These are phyloP conservation scores for Globisporangium barbulae DNA, from an alignment of 352 stramenopile species.

Conservation along the genomic window DNA sequence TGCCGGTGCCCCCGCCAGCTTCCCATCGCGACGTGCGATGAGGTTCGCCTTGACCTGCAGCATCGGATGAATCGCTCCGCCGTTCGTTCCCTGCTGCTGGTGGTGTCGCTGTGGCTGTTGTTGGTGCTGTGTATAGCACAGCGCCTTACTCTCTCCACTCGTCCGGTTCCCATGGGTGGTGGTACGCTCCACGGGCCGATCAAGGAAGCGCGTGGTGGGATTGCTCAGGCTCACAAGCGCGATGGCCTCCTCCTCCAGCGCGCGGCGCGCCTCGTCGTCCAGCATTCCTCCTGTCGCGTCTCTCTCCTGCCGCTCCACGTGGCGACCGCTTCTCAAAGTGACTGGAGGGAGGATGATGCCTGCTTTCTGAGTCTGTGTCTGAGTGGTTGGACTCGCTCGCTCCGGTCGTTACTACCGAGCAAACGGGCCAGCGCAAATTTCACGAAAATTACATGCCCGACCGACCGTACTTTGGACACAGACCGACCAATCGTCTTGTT, in stretches of 20 bases:
- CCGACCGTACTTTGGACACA: too few relatives aligned
- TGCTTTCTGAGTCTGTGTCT: conserved; percentile 26
- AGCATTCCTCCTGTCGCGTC: conserved; percentile 23
- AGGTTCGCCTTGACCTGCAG: conserved; percentile 32
- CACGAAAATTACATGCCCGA: not conserved
- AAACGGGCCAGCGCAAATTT: not conserved
- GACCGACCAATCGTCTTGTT: too few relatives aligned
- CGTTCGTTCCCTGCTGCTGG: not conserved
- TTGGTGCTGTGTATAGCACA: not conserved
- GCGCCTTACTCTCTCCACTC: not conserved
- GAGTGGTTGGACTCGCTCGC: conserved; percentile 17
- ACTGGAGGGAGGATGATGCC: not conserved
- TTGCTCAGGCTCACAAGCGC: conserved; percentile 67
- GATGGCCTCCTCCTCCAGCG: conserved; percentile 65
- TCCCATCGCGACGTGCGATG: conserved; percentile 26
- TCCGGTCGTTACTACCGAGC: too few relatives aligned
- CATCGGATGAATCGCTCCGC: conserved; percentile 19
- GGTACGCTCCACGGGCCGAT: not conserved
- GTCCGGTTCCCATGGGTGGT: too few relatives aligned
- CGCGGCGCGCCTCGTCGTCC: conserved; percentile 48
- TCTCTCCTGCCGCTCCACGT: conserved; percentile 4
- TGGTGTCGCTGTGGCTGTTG: not conserved
- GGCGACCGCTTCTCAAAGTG: not conserved
- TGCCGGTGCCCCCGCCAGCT: conserved; percentile 2
- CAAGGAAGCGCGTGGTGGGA: conserved; percentile 1